These are phyloP conservation scores for Gyromitra esculenta DNA, from an alignment of 2,329 filamentous ascomycete genomes.

Conservation along the genomic window DNA sequence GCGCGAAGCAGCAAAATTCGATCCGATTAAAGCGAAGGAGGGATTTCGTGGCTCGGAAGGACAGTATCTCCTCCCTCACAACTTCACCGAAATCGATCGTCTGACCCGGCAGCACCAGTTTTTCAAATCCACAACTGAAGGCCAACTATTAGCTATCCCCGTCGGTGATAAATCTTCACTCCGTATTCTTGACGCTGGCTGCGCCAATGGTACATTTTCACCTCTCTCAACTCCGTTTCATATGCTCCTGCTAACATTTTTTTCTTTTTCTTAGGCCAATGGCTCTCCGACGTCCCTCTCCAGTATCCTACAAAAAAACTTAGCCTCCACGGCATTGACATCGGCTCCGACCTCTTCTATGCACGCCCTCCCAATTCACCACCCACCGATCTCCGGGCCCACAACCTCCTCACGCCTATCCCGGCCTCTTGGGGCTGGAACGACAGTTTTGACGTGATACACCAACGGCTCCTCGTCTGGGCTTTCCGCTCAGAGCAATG, in stretches of 20 bases:
- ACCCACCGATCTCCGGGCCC: not conserved
- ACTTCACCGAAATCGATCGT: constrained; percentile 17
- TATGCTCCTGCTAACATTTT: not conserved
- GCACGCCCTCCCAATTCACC: not conserved
- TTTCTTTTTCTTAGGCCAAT: not conserved
- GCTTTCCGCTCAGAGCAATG: not conserved
- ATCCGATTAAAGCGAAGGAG: not conserved
- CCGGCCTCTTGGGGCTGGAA: constrained; percentile 7
- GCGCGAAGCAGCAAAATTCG: not conserved
- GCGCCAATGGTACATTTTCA: not conserved
- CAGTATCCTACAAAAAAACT: constrained; percentile 4
- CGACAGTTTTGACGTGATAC: constrained; percentile 2
- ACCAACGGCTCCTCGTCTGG: constrained; percentile 12
- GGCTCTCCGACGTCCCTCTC: constrained; percentile 11
- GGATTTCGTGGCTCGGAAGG: constrained; percentile 2
- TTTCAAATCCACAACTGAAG: not conserved
- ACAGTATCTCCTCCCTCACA: constrained; percentile 15
- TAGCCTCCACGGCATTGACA: constrained; percentile 12
- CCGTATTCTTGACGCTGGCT: constrained; percentile 17
- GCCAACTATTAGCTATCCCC: constrained; percentile 6
- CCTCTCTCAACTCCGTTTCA: not conserved
- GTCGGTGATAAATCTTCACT: not conserved
- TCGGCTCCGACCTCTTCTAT: constrained; percentile 6
- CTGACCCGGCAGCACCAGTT: constrained; percentile 21
- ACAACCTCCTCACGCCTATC: constrained; percentile 4